Base-by-base conservation (phyloP, 108 stramenopile species). In the Licmophora abbreviata region DNA sequence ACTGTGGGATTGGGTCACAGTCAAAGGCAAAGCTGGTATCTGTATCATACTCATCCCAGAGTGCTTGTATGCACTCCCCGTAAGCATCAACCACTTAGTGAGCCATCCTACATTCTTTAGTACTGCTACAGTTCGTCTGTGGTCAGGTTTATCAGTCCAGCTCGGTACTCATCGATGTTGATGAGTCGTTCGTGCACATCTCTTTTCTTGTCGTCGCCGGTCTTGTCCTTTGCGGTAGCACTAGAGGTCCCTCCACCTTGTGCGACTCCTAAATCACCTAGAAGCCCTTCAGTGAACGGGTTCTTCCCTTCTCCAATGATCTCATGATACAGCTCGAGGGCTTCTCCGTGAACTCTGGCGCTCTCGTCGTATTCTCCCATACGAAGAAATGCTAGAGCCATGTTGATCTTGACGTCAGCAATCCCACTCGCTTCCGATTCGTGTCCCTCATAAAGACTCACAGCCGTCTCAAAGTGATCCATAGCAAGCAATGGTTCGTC, bases 341-440 rank as follows among this genome's bases (percentile, higher is more conserved):
- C 55, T 20, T 56, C 41, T 26, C 21, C 18, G 20, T 56, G 43
- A 6, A 24, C 55, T 25, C 9, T 5, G n/a, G 24, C 47, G 23
- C 57, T 58, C 7, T 48, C 34, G 8, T 35, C 21, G 27, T 31
- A 48, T 25, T 58, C 29, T 7, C 31, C 57, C 4, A 23, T 14
- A 24, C 32, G 41, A 28, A 58, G 22, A 54, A 41, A 44, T n/a
- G 42, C 55, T 6, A 26, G 15, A 22, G 55, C 55, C 30, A 50
- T 24, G 29, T 43, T 56, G 15, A 43, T 30, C 29, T 56, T 22
- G 3, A 29, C 21, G 29, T 59, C 58, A 6, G 58, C 58, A 14
- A 50, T 20, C 7, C 14, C 24, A 28, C 48, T 24, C 25, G 32
- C 17, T 36, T 58, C 46, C n/a, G n/a, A n/a, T 20, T n/a, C 14